phyloP scores from a whole-genome alignment of 306 rosid genomes.

The Ceratonia siliqua region DNA sequence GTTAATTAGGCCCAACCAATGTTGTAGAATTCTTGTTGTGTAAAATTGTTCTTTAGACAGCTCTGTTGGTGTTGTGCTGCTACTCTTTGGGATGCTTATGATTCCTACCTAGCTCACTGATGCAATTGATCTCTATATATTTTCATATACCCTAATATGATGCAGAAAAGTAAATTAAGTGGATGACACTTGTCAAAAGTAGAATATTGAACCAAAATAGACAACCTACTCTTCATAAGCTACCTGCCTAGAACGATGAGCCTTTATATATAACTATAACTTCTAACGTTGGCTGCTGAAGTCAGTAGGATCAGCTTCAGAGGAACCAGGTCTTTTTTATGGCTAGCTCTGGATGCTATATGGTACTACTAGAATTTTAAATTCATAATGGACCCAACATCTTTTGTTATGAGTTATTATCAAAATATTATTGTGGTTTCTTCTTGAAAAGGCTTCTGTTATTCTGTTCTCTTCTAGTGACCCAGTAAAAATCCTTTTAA shows the following conservation, averaged over 20 bases:
- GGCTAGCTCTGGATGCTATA: neutral
- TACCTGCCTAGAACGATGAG: neutral
- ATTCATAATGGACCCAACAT: neutral
- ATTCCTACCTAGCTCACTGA: neutral
- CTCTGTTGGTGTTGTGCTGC: neutral
- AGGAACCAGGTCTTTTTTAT: neutral
- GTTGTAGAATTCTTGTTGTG: neutral
- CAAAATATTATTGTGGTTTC: neutral
- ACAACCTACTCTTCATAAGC: neutral
- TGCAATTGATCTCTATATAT: neutral
- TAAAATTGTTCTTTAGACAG: neutral
- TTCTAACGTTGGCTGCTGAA: neutral
- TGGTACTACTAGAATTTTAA: neutral
- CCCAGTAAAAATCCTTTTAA: neutral
- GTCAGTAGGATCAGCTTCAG: neutral
- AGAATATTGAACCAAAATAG: slow-evolving; percentile 1
- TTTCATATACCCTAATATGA: neutral
- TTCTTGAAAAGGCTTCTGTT: neutral
- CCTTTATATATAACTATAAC: neutral
- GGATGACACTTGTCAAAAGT: neutral
- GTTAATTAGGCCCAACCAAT: neutral
- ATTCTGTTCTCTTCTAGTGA: neutral
- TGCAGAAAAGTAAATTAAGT: neutral
- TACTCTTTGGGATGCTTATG: neutral
- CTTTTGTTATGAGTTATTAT: neutral